phyloP scores from a whole-genome alignment of 805 yeast species.

The Lachancea sp. region DNA sequence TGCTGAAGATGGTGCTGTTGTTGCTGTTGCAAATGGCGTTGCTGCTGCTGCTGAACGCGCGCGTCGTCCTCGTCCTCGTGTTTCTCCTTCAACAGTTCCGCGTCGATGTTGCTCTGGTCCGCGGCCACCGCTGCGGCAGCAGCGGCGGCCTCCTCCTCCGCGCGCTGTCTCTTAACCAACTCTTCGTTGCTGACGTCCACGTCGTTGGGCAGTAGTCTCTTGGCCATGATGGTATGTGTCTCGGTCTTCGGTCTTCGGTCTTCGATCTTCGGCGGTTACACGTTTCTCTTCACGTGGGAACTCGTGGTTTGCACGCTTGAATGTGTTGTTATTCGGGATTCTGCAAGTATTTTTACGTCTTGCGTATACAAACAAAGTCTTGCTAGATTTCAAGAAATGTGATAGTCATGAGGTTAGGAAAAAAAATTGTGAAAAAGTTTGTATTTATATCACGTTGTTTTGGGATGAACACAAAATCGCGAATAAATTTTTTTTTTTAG shows the following conservation, averaged over 20 bases:
- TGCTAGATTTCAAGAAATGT: neutral
- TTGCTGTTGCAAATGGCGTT: constrained; percentile 1
- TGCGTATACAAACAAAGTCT: no score
- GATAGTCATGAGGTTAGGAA: neutral
- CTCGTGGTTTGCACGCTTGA: neutral
- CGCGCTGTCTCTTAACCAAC: constrained; percentile 7
- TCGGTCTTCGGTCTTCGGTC: neutral
- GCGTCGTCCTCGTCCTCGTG: constrained; percentile 10
- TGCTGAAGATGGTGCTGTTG: constrained; percentile 2
- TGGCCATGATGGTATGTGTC: constrained; percentile 6
- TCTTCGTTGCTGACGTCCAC: constrained; percentile 15
- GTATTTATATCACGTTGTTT: neutral
- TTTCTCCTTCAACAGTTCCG: constrained; percentile 20
- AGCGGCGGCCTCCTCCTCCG: no score
- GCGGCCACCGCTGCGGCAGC: constrained; percentile 9
- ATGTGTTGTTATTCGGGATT: neutral
- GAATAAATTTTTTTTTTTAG: no score
- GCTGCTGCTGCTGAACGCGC: constrained; percentile 21
- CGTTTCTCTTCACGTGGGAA: constrained; percentile 1
- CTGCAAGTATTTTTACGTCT: neutral
- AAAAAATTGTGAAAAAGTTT: neutral
- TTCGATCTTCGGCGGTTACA: neutral
- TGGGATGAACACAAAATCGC: no score
- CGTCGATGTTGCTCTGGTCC: constrained; percentile 25
- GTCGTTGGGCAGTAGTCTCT: constrained; percentile 16